Evolutionary conservation across 768 basidiomycete genomes (phyloP), one percentile per base, ranked within the genome.

Genomic region (Lactarius pseudohatsudake): DNA sequence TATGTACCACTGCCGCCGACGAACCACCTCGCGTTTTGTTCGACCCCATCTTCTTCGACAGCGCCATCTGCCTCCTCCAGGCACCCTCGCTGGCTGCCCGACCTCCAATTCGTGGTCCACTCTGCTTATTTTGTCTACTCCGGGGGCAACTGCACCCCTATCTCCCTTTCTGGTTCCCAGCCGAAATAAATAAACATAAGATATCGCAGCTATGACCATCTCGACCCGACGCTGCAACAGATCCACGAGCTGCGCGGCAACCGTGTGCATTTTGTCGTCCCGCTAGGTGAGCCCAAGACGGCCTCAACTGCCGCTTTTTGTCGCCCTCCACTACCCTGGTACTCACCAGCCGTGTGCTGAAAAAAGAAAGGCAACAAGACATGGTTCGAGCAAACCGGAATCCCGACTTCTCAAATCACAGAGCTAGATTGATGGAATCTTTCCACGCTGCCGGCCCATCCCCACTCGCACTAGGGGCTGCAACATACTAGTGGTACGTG

Each of bases 381-480:
- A 11, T 76, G 75, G 76, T 74, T 78, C 54, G 32, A 59, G 57
- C n/a, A 61, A 32, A n/a, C 64, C 8, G 79, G 78, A 0, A 76
- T 81, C 15, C 74, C 75, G 0, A 54, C 67, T 4, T 65, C 69
- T 0, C 77, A 75, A 32, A 71, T 81, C 22, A 63, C 71, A 58
- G 79, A 80, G 64, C 69, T 79, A 40, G 80, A 81, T 65, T 81
- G 80, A 80, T 80, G 79, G 79, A 75, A 81, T 11, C 73, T 72
- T 0, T 36, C 74, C 30, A 65, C 70, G 0, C 72, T 77, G 34
- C 56, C 58, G 22, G 20, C 55, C 43, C 34, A 59, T 63, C 20
- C 64, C 57, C 26, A 26, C 26, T 26, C 7, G 59, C 50, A 62
- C 56, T 64, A 68, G 43, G 11, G 50, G 6, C 68, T 81, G 79